These are phyloP conservation scores for Hymenoscyphus fructigenus DNA, from an alignment of 2,329 filamentous ascomycete species.

Conservation along the genomic window DNA sequence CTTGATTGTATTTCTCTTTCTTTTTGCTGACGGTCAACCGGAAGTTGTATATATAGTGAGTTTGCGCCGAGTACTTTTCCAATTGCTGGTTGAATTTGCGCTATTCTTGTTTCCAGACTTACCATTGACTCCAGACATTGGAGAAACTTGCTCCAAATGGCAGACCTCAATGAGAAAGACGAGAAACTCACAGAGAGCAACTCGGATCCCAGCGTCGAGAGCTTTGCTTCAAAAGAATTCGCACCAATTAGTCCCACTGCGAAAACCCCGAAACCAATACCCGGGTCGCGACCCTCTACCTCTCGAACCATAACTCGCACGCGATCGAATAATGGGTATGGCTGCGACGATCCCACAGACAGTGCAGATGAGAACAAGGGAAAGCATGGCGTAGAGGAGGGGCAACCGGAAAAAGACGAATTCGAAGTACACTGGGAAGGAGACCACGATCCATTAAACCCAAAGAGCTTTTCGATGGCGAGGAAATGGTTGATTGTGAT, in stretches of 20 bases:
- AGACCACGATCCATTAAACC: conserved; percentile 71
- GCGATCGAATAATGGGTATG: conserved; percentile 37
- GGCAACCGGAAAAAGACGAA: conserved; percentile 39
- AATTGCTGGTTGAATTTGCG: not conserved
- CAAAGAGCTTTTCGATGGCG: conserved; percentile 63
- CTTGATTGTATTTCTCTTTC: not conserved
- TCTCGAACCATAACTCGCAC: conserved; percentile 21
- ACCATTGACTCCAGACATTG: not conserved
- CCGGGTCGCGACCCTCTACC: conserved; percentile 10
- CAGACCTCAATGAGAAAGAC: conserved; percentile 5
- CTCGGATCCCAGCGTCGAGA: conserved; percentile 6
- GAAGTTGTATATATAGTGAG: not conserved
- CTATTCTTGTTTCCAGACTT: not conserved
- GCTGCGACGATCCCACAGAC: conserved; percentile 30
- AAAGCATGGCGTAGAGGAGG: conserved; percentile 21
- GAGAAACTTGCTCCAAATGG: not conserved
- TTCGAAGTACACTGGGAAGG: conserved; percentile 77
- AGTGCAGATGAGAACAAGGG: conserved; percentile 18
- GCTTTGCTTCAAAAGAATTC: conserved; percentile 21
- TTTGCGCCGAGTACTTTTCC: not conserved
- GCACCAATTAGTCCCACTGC: conserved; percentile 23
- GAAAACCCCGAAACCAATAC: conserved; percentile 14
- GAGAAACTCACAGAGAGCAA: not conserved
- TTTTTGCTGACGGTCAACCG: not conserved
- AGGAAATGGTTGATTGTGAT: conserved; percentile 78